phyloP scores from a whole-genome alignment of 306 rosid species.

The Fagus crenata region DNA sequence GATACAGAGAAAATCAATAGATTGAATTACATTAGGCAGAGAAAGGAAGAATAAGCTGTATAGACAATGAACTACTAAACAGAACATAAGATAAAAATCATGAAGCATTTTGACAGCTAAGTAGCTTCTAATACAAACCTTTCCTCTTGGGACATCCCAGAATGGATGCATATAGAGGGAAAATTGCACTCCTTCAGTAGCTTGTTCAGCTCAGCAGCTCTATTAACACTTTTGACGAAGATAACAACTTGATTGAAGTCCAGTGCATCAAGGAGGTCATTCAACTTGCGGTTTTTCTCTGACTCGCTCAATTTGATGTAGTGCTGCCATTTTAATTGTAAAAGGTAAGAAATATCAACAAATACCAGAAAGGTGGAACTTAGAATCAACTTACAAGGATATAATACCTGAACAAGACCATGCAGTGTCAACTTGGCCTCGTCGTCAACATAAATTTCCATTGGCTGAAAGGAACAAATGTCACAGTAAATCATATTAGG shows the following conservation, averaged over 20 bases:
- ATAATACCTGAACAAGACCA: constrained; percentile 89
- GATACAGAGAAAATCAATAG: not conserved
- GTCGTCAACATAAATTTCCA: constrained; percentile 99
- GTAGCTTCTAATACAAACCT: constrained; percentile 48
- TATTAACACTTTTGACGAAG: constrained; percentile 91
- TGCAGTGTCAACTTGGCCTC: constrained; percentile 98
- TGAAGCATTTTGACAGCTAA: not conserved
- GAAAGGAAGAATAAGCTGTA: not conserved
- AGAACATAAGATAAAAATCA: not conserved
- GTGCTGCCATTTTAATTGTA: constrained; percentile 58
- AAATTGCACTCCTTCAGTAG: constrained; percentile 94
- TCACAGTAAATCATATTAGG: constrained; percentile 88
- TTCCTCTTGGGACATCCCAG: constrained; percentile 99
- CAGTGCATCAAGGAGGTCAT: constrained; percentile 95
- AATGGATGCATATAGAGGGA: constrained; percentile 96
- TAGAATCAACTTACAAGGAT: not conserved
- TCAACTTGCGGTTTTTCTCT: constrained; percentile 93
- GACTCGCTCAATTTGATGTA: constrained; percentile 96
- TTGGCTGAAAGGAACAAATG: constrained; percentile 99
- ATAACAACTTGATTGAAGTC: constrained; percentile 98
- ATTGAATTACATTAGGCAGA: not conserved
- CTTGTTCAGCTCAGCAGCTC: constrained; percentile 99
- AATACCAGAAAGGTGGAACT: not conserved
- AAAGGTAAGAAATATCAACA: constrained; percentile 28
- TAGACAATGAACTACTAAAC: not conserved